phyloP scores from a whole-genome alignment of 2,329 filamentous ascomycete genomes.

The Colletotrichum scovillei region DNA sequence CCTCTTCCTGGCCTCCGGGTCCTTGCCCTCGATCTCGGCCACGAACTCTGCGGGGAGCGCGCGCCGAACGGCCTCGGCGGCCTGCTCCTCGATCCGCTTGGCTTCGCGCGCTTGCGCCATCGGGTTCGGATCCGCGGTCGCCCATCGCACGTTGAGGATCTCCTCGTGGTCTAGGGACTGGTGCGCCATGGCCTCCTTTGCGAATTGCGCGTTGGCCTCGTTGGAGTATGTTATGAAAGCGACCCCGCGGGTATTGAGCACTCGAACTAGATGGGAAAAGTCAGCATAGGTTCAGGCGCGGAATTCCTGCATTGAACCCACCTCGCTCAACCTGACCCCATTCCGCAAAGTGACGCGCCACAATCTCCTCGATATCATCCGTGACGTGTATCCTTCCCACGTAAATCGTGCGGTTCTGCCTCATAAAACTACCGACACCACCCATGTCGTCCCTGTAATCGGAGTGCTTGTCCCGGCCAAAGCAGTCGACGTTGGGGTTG shows the following conservation, averaged over 20 bases:
- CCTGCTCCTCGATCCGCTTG: constrained; percentile 90
- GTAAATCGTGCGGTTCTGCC: constrained; percentile 94
- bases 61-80: constrained; percentile 89
- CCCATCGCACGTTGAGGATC: constrained; percentile 96
- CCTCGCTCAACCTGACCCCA: constrained; percentile 92
- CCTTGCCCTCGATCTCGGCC: constrained; percentile 91
- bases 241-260: constrained; percentile 89
- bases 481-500: constrained; percentile 94
- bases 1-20: constrained; percentile 87
- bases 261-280: constrained; percentile 63
- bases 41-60: constrained; percentile 92
- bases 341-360: constrained; percentile 94
- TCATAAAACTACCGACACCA: constrained; percentile 92
- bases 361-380: constrained; percentile 97
- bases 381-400: constrained; percentile 94
- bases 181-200: constrained; percentile 95
- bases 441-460: constrained; percentile 99
- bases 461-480: constrained; percentile 90
- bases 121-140: constrained; percentile 95
- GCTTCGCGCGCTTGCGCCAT: constrained; percentile 94
- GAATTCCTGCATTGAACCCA: constrained; percentile 41
- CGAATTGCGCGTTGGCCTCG: constrained; percentile 81
- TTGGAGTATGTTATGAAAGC: constrained; percentile 96
- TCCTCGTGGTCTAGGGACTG: constrained; percentile 92
- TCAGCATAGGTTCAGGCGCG: constrained; percentile 10